Base-by-base conservation (phyloP, 306 rosid genomes). In the Prunus fruticosa region DNA sequence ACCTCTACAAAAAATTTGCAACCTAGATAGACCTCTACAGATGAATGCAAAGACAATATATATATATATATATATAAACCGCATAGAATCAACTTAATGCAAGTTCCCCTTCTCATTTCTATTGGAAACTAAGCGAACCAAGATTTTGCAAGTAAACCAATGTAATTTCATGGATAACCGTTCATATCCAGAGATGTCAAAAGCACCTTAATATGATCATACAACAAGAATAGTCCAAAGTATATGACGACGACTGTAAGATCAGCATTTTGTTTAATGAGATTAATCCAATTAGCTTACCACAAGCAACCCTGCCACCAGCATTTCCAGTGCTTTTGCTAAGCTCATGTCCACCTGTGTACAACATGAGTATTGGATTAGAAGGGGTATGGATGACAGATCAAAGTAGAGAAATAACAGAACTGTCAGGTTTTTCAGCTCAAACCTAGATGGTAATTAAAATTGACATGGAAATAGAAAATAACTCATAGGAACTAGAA, bases 251-350 rank as follows among this genome's bases (percentile, higher is more conserved):
- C 11, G 16, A 46, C 3, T 25, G 11, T 5, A 10, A n/a, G 23
- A 16, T 6, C 28, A 12, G 11, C 38, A 52, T 64, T 77, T 19
- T 64, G 28, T 41, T 53, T 38, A 28, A 15, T 14, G 64, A 43
- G 20, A 27, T 27, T 0, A 46, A 8, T 19, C 51, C 19, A 13
- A 64, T 57, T 32, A 47, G 78, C 93, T 81, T 85, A 96, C 99
- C 99, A 52, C 99, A 96, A 69, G 99, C 99, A 30, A 86, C 53
- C 76, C 99, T 82, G 82, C 96, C 99, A 50, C 99, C 99, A 38
- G 99, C 99, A 82, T 96, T 96, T 87, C 99, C 99, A 15, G 99
- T 92, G 56, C 83, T 12, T 74, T 87, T 89, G 99, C 99, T 96
- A 51, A 92, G 96, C 86, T 96, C 99, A 25, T 96, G 98, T 45